Evolutionary conservation across 192 early-diverging fungal species (phyloP).

Genomic region (Backusella morwellensis): DNA sequence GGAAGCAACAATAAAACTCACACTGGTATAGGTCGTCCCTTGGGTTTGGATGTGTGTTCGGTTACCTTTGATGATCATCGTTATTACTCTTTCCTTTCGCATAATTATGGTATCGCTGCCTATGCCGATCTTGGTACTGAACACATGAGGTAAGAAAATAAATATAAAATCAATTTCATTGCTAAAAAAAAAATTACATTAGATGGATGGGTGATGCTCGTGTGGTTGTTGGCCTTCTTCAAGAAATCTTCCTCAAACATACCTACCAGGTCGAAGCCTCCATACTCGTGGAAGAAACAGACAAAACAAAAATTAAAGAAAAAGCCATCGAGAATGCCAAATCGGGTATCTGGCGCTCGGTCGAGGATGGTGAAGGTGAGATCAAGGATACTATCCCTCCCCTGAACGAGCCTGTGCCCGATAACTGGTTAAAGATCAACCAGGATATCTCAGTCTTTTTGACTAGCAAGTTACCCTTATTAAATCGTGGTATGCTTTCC

Average conservation of each 20-base stretch:
- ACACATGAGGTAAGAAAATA: constrained; percentile 23
- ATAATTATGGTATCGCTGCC: constrained; percentile 55
- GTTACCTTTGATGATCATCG: constrained; percentile 45
- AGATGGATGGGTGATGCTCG: constrained; percentile 59
- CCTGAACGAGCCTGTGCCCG: constrained; percentile 29
- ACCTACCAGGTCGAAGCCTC: constrained; percentile 42
- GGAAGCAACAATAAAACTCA: too few species aligned
- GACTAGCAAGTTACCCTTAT: constrained; percentile 48
- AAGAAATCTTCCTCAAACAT: constrained; percentile 38
- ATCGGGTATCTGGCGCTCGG: neutral
- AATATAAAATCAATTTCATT: neutral
- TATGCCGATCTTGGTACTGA: constrained; percentile 57
- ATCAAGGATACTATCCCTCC: constrained; percentile 19
- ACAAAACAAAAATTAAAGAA: constrained; percentile 35
- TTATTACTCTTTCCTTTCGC: constrained; percentile 53
- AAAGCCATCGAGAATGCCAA: constrained; percentile 19
- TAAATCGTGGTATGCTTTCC: constrained; percentile 38
- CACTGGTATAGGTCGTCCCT: neutral
- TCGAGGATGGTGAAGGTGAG: neutral
- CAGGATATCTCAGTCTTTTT: constrained; percentile 42
- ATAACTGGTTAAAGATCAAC: constrained; percentile 39
- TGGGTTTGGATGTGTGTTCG: constrained; percentile 58
- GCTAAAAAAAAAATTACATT: neutral
- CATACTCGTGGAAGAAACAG: constrained; percentile 39
- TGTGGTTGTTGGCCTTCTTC: constrained; percentile 38